phyloP scores from a whole-genome alignment of 768 basidiomycete genomes.

The Holtermanniella nyarrowii region DNA sequence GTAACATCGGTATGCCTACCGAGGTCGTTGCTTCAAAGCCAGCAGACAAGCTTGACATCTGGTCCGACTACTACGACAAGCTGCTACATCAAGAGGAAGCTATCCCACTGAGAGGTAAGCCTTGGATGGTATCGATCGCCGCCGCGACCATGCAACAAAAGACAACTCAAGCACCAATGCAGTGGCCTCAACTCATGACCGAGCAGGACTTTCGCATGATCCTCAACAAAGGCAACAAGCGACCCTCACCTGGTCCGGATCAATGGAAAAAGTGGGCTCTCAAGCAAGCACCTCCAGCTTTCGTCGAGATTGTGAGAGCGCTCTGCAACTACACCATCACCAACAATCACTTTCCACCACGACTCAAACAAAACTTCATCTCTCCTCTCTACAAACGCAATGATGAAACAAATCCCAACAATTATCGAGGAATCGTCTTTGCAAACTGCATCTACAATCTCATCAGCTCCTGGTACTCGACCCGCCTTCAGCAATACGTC shows the following conservation, averaged over 20 bases:
- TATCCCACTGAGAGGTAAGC: neutral
- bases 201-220: neutral
- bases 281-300: neutral
- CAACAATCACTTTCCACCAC: conserved; percentile 9
- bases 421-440: conserved; percentile 9
- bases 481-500: neutral
- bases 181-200: conserved; percentile 6
- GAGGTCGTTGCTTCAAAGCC: neutral
- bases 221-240: conserved; percentile 5
- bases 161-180: neutral
- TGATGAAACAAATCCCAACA: conserved; percentile 6
- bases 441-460: conserved; percentile 4
- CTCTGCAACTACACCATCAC: conserved; percentile 5
- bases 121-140: conserved; percentile 1
- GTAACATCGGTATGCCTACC: neutral
- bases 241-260: conserved; percentile 12
- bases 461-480: neutral
- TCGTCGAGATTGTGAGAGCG: neutral
- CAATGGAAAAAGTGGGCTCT: conserved; percentile 13
- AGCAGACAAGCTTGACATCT: neutral
- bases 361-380: conserved; percentile 9
- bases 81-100: neutral
- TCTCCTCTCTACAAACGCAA: conserved; percentile 4
- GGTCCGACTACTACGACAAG: neutral
- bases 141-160: neutral